These are phyloP conservation scores for Exophiala sp. DNA, from an alignment of 2,329 filamentous ascomycete species.

Conservation along the genomic window DNA sequence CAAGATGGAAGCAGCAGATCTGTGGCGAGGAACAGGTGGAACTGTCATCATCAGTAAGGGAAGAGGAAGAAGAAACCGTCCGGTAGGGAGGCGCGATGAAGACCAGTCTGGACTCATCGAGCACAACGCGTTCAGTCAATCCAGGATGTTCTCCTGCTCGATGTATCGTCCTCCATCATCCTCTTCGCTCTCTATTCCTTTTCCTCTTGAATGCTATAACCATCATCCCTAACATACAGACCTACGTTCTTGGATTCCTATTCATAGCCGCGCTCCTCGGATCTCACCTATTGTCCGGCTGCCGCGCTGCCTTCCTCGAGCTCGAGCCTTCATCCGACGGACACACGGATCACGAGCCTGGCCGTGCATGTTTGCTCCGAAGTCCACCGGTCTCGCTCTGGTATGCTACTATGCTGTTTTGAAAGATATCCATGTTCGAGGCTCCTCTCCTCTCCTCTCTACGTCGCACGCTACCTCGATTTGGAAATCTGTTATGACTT, in stretches of 20 bases:
- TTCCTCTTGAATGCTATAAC: neutral
- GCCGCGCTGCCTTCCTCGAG: constrained; percentile 6
- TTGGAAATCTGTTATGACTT: constrained; percentile 21
- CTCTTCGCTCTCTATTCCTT: neutral
- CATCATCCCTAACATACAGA: constrained; percentile 4
- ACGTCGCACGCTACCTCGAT: constrained; percentile 9
- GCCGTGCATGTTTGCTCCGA: constrained; percentile 21
- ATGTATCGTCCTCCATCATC: neutral
- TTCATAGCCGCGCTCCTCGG: neutral
- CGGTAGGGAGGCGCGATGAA: neutral
- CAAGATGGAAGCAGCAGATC: neutral
- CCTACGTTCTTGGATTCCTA: neutral
- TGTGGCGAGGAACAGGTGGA: neutral
- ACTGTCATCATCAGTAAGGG: neutral
- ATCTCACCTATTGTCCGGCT: neutral
- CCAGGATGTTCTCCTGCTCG: neutral
- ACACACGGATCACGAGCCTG: constrained; percentile 15
- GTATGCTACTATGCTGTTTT: constrained; percentile 16
- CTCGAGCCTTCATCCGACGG: constrained; percentile 10
- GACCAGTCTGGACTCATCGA: neutral
- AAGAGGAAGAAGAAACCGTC: neutral
- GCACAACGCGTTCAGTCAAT: neutral
- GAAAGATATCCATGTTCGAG: neutral
- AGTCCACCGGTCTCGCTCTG: constrained; percentile 14
- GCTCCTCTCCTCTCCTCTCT: constrained; percentile 2